These are phyloP conservation scores for Ceratocystis papillata DNA, from an alignment of 2,329 filamentous ascomycete species.

Conservation along the genomic window DNA sequence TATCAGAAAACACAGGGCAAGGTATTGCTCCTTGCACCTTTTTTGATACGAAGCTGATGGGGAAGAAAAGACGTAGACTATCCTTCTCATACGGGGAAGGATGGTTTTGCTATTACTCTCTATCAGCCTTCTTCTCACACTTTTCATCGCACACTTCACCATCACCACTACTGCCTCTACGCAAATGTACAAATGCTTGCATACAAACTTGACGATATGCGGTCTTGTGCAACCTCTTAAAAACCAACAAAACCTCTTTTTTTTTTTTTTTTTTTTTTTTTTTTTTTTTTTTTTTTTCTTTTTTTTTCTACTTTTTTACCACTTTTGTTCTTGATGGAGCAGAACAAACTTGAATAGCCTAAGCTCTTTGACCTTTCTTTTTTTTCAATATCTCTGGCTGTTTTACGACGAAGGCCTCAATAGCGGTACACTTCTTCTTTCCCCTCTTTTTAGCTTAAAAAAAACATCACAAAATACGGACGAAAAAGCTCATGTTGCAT, in stretches of 20 bases:
- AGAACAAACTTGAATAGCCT: too few relatives aligned
- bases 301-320: neutral
- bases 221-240: neutral
- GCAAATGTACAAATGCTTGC: neutral
- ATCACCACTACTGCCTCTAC: neutral
- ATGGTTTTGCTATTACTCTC: neutral
- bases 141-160: neutral
- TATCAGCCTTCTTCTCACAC: neutral
- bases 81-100: neutral
- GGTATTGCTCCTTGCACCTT: slow-evolving; percentile 24
- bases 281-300: neutral
- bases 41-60: neutral
- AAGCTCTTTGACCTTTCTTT: too few relatives aligned
- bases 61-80: neutral
- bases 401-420: too few relatives aligned
- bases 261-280: neutral
- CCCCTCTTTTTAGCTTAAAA: too few relatives aligned
- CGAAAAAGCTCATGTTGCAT: too few relatives aligned
- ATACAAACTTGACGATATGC: neutral
- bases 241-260: slow-evolving; percentile 15
- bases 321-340: too few relatives aligned
- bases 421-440: too few relatives aligned
- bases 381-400: too few relatives aligned
- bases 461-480: too few relatives aligned
- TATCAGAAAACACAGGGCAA: slow-evolving; percentile 16